phyloP scores from a whole-genome alignment of 768 basidiomycete genomes.

The Porphyrellus cyaneotinctus region DNA sequence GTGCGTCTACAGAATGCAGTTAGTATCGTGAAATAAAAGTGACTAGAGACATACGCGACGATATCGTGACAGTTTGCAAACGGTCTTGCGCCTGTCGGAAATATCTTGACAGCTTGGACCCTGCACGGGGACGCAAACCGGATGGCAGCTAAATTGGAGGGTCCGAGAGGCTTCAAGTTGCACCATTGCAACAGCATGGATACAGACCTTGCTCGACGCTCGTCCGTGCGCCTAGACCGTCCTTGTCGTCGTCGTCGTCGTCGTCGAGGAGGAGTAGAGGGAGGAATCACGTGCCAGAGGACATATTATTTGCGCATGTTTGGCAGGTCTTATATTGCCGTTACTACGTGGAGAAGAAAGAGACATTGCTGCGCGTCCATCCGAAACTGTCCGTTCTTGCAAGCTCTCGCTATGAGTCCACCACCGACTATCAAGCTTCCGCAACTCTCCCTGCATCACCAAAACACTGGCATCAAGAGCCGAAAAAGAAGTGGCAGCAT shows the following conservation, averaged over 20 bases:
- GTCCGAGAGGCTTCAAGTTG: slow-evolving; percentile 53
- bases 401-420: slow-evolving; percentile 40
- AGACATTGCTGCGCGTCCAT: not conserved
- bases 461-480: slow-evolving; percentile 34
- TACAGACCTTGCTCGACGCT: not conserved
- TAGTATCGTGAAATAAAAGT: not conserved
- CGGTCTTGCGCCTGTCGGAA: slow-evolving; percentile 60
- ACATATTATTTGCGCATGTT: slow-evolving; percentile 13
- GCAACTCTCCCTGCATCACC: slow-evolving; percentile 34
- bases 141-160: slow-evolving; percentile 60
- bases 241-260: not conserved
- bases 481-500: slow-evolving; percentile 67
- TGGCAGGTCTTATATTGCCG: not conserved
- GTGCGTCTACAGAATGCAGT: slow-evolving; percentile 46
- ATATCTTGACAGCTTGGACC: slow-evolving; percentile 64
- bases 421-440: slow-evolving; percentile 56
- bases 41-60: slow-evolving; percentile 48
- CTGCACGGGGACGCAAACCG: slow-evolving; percentile 67
- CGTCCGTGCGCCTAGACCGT: not conserved
- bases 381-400: not conserved
- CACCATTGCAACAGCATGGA: slow-evolving; percentile 65
- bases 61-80: slow-evolving; percentile 59
- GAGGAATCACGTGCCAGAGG: slow-evolving; percentile 14
- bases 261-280: not conserved
- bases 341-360: not conserved